Conservation (phyloP, 805 yeast genomes). For the Kluyveromyces nonfermentans region DNA sequence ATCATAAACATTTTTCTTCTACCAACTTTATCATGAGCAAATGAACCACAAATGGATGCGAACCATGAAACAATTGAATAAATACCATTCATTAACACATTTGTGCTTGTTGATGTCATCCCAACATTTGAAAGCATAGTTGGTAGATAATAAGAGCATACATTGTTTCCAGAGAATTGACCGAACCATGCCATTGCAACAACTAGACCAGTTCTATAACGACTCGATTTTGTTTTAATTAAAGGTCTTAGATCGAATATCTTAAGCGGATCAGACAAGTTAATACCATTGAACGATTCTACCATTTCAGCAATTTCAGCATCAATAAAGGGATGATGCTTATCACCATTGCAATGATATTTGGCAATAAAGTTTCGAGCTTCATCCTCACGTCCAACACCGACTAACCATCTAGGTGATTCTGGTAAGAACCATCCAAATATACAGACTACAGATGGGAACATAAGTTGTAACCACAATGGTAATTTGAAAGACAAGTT, state of each 20-base stretch:
- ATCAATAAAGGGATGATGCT: conserved; percentile 23
- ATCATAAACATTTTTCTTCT: conserved; percentile 21
- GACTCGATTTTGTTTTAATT: conserved; percentile 29
- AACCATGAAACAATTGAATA: conserved; percentile 10
- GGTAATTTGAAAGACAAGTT: conserved; percentile 15
- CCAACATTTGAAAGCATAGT: conserved; percentile 44
- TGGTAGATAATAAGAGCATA: conserved; percentile 40
- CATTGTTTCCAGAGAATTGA: conserved; percentile 43
- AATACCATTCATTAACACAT: conserved; percentile 41
- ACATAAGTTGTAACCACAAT: conserved; percentile 17
- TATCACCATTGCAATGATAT: conserved; percentile 33
- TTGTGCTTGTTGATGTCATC: conserved; percentile 34
- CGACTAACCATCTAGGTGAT: conserved; percentile 59
- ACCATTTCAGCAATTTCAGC: conserved; percentile 33
- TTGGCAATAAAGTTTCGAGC: conserved; percentile 37
- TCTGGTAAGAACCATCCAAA: conserved; percentile 46
- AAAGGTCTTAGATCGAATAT: conserved; percentile 28
- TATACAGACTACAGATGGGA: conserved; percentile 16
- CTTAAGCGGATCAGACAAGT: conserved; percentile 16
- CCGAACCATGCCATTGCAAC: conserved; percentile 27
- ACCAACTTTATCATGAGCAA: conserved; percentile 20
- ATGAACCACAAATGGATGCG: conserved; percentile 13
- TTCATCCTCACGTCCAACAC: conserved; percentile 45
- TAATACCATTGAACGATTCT: conserved; percentile 31
- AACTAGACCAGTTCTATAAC: conserved; percentile 33